phyloP scores from a whole-genome alignment of 2,329 filamentous ascomycete species.

The Ilyonectria robusta region DNA sequence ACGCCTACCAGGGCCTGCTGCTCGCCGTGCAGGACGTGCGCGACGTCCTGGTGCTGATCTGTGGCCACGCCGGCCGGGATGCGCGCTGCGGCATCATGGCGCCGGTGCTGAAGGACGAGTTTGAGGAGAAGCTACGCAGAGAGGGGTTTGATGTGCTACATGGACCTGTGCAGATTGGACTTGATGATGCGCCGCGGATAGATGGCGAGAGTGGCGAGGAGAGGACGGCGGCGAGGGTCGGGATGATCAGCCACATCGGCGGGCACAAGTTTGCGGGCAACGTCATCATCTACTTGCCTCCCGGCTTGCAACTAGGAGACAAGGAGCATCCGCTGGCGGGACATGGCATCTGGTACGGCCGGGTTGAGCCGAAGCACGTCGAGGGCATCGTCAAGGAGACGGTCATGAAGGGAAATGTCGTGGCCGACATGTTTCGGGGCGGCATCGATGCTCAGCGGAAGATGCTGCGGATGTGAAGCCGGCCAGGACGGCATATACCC shows the following conservation, averaged over 20 bases:
- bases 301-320: slow-evolving; percentile 59
- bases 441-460: slow-evolving; percentile 71
- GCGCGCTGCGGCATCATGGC: slow-evolving; percentile 85
- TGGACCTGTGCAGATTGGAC: slow-evolving; percentile 58
- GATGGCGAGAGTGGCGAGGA: slow-evolving; percentile 31
- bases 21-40: slow-evolving; percentile 71
- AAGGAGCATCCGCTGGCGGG: slow-evolving; percentile 73
- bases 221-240: slow-evolving; percentile 70
- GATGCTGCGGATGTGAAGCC: slow-evolving; percentile 62
- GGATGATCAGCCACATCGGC: slow-evolving; percentile 83
- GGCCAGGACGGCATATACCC: slow-evolving; percentile 34
- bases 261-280: slow-evolving; percentile 92
- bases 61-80: slow-evolving; percentile 88
- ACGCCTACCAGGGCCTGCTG: slow-evolving; percentile 66
- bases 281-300: slow-evolving; percentile 84
- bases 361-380: slow-evolving; percentile 81
- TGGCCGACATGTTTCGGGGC: slow-evolving; percentile 80
- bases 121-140: slow-evolving; percentile 70
- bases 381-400: slow-evolving; percentile 83
- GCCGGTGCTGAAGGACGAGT: slow-evolving; percentile 79
- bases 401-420: slow-evolving; percentile 74
- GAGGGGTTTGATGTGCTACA: slow-evolving; percentile 64
- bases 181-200: slow-evolving; percentile 34
- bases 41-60: slow-evolving; percentile 86
- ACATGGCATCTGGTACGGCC: slow-evolving; percentile 85